A percentile compares a stretch with the other conserved stretches of the same genome.
Evolutionary conservation across 2,329 filamentous ascomycete genomes (phyloP).

Genomic region (Pyrenochaeta sp.): DNA sequence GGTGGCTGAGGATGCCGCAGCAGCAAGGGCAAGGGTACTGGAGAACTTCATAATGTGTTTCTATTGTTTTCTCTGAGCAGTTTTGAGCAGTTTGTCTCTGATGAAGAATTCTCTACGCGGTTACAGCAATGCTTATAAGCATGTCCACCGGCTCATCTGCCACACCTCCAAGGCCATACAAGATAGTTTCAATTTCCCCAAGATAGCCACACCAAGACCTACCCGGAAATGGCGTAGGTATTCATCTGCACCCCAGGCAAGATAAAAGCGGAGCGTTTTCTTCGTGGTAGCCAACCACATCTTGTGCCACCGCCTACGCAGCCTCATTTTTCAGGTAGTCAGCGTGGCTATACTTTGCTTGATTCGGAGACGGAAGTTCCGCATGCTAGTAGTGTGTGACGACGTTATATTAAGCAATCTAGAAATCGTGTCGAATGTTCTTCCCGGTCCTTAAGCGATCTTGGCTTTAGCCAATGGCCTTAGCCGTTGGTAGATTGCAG

Average conservation of each 20-base stretch:
- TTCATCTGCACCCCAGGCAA: constrained; percentile 5
- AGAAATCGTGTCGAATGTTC: constrained; percentile 27
- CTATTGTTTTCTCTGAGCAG: neutral
- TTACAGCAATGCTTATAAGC: constrained; percentile 11
- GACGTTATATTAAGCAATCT: constrained; percentile 41
- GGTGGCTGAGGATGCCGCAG: constrained; percentile 47
- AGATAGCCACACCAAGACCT: constrained; percentile 13
- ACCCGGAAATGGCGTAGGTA: neutral
- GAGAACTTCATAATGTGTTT: constrained; percentile 38
- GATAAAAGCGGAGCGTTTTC: constrained; percentile 18
- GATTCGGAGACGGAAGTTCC: constrained; percentile 23
- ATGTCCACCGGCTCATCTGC: neutral
- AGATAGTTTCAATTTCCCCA: no score
- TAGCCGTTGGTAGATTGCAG: constrained; percentile 18
- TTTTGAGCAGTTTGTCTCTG: neutral
- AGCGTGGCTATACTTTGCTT: constrained; percentile 9
- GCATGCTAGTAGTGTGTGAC: constrained; percentile 9
- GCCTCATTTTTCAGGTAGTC: neutral
- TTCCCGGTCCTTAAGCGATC: constrained; percentile 28
- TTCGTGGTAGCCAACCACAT: constrained; percentile 28
- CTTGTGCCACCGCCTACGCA: constrained; percentile 9
- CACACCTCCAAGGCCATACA: constrained; percentile 4
- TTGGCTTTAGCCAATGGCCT: constrained; percentile 26
- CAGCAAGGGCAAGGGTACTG: constrained; percentile 32
- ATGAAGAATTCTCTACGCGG: neutral